Evolutionary conservation across 441 rosid genomes (phyloP).

Genomic region (Syzygium syzygioides): DNA sequence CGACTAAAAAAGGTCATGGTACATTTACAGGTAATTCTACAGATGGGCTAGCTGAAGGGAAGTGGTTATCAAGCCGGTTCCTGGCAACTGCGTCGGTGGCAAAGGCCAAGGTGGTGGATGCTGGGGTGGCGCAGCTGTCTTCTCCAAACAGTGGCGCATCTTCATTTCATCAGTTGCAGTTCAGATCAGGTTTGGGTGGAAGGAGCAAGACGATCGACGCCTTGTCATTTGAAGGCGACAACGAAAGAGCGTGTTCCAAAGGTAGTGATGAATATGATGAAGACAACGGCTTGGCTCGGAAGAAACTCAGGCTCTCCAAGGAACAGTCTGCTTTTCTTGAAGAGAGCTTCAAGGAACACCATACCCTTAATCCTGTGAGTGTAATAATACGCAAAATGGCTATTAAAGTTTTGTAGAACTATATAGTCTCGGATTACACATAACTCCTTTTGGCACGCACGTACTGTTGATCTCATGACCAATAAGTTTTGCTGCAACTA

Average conservation of each 20-base stretch:
- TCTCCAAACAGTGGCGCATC: background rate
- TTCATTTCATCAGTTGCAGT: background rate
- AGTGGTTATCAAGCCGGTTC: background rate
- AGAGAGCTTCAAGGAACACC: slow-evolving; percentile 5
- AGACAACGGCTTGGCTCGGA: background rate
- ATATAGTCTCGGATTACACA: background rate
- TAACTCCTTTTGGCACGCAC: background rate
- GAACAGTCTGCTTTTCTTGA: slow-evolving; percentile 7
- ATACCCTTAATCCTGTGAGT: background rate
- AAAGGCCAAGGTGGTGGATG: background rate
- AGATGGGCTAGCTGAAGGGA: background rate
- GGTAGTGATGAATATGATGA: background rate
- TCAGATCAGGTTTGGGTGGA: background rate
- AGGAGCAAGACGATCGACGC: background rate
- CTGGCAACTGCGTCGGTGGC: background rate
- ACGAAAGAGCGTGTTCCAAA: background rate
- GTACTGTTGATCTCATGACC: background rate
- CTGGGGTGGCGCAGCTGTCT: background rate
- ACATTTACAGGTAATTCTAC: background rate
- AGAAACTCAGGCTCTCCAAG: slow-evolving; percentile 9
- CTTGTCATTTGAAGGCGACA: background rate
- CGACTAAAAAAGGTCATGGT: background rate
- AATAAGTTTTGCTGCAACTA: background rate
- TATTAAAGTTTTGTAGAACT: background rate
- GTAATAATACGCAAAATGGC: background rate